A percentile compares a stretch with the other conserved stretches of the same genome.
phyloP scores from a whole-genome alignment of 2,329 filamentous ascomycete genomes.

The Trichoderma breve region DNA sequence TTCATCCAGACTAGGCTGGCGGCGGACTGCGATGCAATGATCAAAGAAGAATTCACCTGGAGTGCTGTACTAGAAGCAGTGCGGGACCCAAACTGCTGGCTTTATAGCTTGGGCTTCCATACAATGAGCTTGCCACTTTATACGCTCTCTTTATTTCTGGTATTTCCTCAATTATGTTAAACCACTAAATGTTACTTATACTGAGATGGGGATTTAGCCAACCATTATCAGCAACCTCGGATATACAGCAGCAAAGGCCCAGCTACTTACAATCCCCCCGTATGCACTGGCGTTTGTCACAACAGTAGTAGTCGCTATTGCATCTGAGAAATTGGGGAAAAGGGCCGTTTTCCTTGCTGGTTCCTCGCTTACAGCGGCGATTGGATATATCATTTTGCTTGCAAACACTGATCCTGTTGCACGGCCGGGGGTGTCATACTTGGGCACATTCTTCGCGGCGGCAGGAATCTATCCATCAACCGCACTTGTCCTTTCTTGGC shows the following conservation, averaged over 20 bases:
- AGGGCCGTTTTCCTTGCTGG: conserved; percentile 64
- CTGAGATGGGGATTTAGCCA: conserved; percentile 29
- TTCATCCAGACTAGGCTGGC: conserved; percentile 63
- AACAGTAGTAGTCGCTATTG: conserved; percentile 56
- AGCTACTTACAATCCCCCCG: conserved; percentile 61
- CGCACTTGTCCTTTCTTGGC: conserved; percentile 65
- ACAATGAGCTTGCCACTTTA: conserved; percentile 66
- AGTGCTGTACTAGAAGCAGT: conserved; percentile 60
- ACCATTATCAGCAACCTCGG: conserved; percentile 55
- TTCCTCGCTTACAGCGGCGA: conserved; percentile 53
- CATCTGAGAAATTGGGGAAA: conserved; percentile 56
- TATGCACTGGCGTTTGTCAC: conserved; percentile 62
- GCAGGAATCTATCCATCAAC: conserved; percentile 66
- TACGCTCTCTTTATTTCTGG: conserved; percentile 53
- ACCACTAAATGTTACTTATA: conserved; percentile 23
- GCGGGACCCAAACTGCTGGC: conserved; percentile 67
- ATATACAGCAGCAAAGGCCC: conserved; percentile 52
- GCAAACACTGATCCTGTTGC: conserved; percentile 45
- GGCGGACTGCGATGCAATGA: conserved; percentile 66
- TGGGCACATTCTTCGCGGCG: conserved; percentile 61
- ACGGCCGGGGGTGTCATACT: conserved; percentile 57
- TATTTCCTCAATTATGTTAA: not conserved
- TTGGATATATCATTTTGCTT: conserved; percentile 63
- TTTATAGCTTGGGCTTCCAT: conserved; percentile 70
- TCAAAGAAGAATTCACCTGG: conserved; percentile 69